Evolutionary conservation across 2,329 filamentous ascomycete species (phyloP).

Genomic region (Fusarium brevicatenulatum): DNA sequence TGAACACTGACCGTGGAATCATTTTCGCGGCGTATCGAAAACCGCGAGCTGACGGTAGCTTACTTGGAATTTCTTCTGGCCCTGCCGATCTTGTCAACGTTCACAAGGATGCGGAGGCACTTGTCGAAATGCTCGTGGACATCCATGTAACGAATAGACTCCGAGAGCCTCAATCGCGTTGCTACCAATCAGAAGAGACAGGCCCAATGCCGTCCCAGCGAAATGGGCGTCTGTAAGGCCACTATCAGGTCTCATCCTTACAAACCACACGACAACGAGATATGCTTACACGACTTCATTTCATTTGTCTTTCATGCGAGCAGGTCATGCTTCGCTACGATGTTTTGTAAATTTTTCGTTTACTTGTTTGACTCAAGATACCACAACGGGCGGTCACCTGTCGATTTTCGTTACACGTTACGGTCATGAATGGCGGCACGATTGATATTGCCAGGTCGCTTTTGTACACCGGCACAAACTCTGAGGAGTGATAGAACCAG

Average conservation of each 20-base stretch:
- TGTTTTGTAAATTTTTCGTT: conserved; percentile 12
- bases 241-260: not conserved
- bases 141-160: conserved; percentile 56
- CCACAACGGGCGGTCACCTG: conserved; percentile 39
- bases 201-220: conserved; percentile 51
- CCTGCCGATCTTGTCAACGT: conserved; percentile 58
- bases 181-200: conserved; percentile 49
- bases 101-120: conserved; percentile 60
- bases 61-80: conserved; percentile 48
- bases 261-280: not conserved
- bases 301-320: conserved; percentile 13
- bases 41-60: conserved; percentile 52
- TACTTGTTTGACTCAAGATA: conserved; percentile 44
- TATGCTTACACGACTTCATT: conserved; percentile 19
- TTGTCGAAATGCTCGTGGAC: conserved; percentile 64
- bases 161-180: conserved; percentile 44
- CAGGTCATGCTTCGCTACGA: conserved; percentile 1
- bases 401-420: conserved; percentile 39
- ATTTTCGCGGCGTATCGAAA: conserved; percentile 67
- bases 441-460: conserved; percentile 24
- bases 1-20: conserved; percentile 60
- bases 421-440: conserved; percentile 44
- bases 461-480: conserved; percentile 12
- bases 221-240: conserved; percentile 2
- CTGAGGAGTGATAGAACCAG: conserved; percentile 22